Conservation (phyloP, 176 grass and related monocot species). For the Rhynchospora pubera region DNA sequence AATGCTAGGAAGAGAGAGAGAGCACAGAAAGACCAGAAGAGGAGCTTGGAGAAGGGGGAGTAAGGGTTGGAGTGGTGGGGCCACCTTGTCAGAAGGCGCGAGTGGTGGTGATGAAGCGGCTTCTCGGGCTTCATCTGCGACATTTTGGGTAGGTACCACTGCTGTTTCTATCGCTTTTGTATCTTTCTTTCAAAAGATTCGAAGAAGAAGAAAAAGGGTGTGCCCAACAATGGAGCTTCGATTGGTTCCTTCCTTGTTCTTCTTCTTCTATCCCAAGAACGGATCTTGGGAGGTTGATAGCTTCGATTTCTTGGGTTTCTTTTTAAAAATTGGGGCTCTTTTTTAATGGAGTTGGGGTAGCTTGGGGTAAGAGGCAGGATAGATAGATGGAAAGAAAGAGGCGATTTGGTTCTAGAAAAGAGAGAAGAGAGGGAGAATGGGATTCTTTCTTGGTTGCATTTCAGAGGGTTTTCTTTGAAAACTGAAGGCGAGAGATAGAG, state of each 20-base stretch:
- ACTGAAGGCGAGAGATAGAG: neutral
- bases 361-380: slow-evolving; percentile 19
- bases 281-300: slow-evolving; percentile 9
- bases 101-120: slow-evolving; percentile 74
- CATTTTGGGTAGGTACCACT: slow-evolving; percentile 10
- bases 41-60: slow-evolving; percentile 52
- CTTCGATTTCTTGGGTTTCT: slow-evolving; percentile 15
- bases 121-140: slow-evolving; percentile 51
- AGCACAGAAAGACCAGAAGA: slow-evolving; percentile 72
- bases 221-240: slow-evolving; percentile 6
- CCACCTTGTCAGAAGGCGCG: slow-evolving; percentile 53
- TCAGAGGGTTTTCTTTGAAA: slow-evolving; percentile 11
- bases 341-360: neutral
- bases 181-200: neutral
- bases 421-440: neutral
- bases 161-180: neutral
- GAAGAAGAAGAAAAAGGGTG: neutral
- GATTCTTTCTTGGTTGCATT: slow-evolving; percentile 19
- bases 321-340: slow-evolving; percentile 6
- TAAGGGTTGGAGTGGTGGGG: slow-evolving; percentile 40
- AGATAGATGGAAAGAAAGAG: too few relatives aligned
- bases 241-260: neutral
- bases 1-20: slow-evolving; percentile 70
- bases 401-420: neutral
- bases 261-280: slow-evolving; percentile 18